Percentiles rank a stretch among this genome's conserved stretches.
phyloP scores from a whole-genome alignment of 371 early-diverging fungal species.

The Globomyces sp. region DNA sequence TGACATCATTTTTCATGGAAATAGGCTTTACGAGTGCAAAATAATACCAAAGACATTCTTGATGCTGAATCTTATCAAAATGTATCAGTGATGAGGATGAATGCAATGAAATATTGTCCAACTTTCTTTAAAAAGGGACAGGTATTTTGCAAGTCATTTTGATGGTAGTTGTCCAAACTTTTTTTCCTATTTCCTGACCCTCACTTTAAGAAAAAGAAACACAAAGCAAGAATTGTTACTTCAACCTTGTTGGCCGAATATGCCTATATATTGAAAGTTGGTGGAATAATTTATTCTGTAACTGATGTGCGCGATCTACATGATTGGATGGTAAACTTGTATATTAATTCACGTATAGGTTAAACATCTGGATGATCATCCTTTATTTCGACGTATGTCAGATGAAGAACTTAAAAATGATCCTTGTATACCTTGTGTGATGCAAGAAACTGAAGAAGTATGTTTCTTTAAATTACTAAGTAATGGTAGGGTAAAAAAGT shows the following conservation, averaged over 20 bases:
- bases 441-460: slow-evolving; percentile 86
- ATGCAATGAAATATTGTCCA: slow-evolving; percentile 98
- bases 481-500: slow-evolving; percentile 82
- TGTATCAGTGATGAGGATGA: slow-evolving; percentile 94
- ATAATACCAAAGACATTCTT: slow-evolving; percentile 41
- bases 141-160: slow-evolving; percentile 34
- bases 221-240: slow-evolving; percentile 98
- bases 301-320: slow-evolving; percentile 60
- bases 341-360: too few relatives aligned
- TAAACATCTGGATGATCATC: slow-evolving; percentile 89
- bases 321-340: slow-evolving; percentile 36
- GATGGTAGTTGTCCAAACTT: slow-evolving; percentile 82
- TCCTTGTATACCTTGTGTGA: slow-evolving; percentile 80
- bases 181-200: slow-evolving; percentile 98
- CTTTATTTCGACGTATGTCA: slow-evolving; percentile 84
- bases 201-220: slow-evolving; percentile 99
- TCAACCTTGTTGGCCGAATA: slow-evolving; percentile 88
- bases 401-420: slow-evolving; percentile 84
- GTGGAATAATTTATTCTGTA: slow-evolving; percentile 94
- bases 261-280: slow-evolving; percentile 84
- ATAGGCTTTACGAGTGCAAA: slow-evolving; percentile 63
- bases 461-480: background rate
- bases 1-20: too few relatives aligned
- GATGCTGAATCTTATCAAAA: slow-evolving; percentile 85
- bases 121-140: slow-evolving; percentile 97